Evolutionary conservation across 176 grass and related monocot species (phyloP).

Genomic region (Oryza coarctata): DNA sequence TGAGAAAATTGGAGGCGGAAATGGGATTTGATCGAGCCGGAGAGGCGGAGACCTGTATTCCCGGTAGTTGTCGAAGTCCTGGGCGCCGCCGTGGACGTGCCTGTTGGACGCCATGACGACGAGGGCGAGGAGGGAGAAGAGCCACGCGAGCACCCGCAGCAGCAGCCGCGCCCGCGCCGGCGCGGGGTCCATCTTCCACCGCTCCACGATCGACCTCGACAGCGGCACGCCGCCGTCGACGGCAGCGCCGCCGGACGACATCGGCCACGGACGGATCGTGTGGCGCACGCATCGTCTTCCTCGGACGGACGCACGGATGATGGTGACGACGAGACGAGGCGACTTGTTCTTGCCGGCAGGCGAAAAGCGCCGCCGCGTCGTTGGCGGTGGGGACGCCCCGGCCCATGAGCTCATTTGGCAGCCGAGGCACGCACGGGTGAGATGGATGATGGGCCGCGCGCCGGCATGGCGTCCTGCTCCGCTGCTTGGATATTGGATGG

Average conservation of each 20-base stretch:
- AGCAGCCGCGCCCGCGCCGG: constrained; percentile 38
- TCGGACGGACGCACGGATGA: background rate
- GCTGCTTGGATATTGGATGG: too few relatives aligned
- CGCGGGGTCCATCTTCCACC: constrained; percentile 52
- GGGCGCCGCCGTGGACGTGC: constrained; percentile 58
- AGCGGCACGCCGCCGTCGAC: background rate
- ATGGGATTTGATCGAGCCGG: background rate
- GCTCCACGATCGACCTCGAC: constrained; percentile 39
- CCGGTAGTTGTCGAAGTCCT: constrained; percentile 54
- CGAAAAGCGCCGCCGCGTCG: background rate
- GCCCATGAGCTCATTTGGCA: background rate
- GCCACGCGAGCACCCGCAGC: constrained; percentile 46
- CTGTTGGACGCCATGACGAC: constrained; percentile 69
- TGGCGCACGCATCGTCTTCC: background rate
- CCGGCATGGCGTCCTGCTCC: too few relatives aligned
- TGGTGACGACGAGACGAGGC: background rate
- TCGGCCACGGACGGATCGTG: background rate
- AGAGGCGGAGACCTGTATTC: constrained; percentile 47
- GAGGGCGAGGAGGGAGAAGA: constrained; percentile 66
- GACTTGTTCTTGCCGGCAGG: background rate
- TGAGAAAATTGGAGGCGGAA: background rate
- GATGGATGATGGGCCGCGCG: background rate
- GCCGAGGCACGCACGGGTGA: too few relatives aligned
- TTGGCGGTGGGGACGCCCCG: background rate
- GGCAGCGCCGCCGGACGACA: constrained; percentile 13